phyloP scores from a whole-genome alignment of 2,329 filamentous ascomycete species.

The Westerdykella aurantiaca region DNA sequence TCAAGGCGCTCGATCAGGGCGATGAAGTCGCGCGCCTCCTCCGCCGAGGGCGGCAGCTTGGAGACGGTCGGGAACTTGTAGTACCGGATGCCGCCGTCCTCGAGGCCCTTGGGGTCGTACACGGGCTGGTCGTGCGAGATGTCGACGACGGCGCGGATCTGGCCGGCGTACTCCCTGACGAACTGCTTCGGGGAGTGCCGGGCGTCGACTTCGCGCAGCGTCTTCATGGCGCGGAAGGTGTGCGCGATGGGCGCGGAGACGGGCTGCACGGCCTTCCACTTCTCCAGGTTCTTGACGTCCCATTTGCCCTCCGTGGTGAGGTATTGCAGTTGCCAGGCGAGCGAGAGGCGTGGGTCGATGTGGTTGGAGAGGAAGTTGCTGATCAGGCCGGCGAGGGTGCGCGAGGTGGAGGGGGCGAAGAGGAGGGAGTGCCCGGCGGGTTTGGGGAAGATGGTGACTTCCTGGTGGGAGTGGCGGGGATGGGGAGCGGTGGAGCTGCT shows the following conservation, averaged over 20 bases:
- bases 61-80: conserved; percentile 89
- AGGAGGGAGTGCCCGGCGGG: conserved; percentile 80
- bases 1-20: conserved; percentile 49
- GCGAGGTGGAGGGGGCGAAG: conserved; percentile 70
- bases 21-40: conserved; percentile 57
- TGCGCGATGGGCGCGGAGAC: conserved; percentile 73
- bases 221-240: conserved; percentile 87
- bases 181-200: conserved; percentile 72
- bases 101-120: conserved; percentile 62
- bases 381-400: conserved; percentile 72
- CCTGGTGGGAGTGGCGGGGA: conserved; percentile 47
- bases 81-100: conserved; percentile 43
- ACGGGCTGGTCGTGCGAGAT: conserved; percentile 88
- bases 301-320: conserved; percentile 88
- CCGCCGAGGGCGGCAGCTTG: conserved; percentile 70
- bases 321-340: conserved; percentile 87
- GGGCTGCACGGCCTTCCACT: conserved; percentile 76
- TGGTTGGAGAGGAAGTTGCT: conserved; percentile 72
- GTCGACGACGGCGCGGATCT: conserved; percentile 74
- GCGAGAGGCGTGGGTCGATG: conserved; percentile 69
- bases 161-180: conserved; percentile 58
- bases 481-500: conserved; percentile 12
- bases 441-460: conserved; percentile 63
- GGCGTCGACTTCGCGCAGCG: conserved; percentile 81
- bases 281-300: conserved; percentile 93